Percentiles rank a stretch among this genome's conserved stretches.
Evolutionary conservation across 345 rosid species (phyloP).

Genomic region (Dipteronia dyeriana): DNA sequence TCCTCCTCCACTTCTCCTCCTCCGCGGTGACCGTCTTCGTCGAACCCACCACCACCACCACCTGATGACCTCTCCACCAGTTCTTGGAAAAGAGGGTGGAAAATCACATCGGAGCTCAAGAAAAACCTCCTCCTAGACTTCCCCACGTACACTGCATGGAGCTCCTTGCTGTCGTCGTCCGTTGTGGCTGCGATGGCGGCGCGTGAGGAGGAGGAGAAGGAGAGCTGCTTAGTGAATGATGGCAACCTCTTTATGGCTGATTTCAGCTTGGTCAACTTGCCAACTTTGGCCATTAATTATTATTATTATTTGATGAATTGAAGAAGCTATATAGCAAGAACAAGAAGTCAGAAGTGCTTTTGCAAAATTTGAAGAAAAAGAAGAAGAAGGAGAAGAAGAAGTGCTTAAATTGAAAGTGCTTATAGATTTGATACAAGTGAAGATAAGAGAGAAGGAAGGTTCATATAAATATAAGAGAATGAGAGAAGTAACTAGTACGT

Average conservation of each 20-base stretch:
- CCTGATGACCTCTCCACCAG: slow-evolving; percentile 55
- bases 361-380: not conserved
- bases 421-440: slow-evolving; percentile 1
- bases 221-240: slow-evolving; percentile 54
- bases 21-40: slow-evolving; percentile 20
- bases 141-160: slow-evolving; percentile 82
- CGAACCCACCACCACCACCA: slow-evolving; percentile 17
- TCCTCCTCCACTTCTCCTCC: slow-evolving; percentile 3
- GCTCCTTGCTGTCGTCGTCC: slow-evolving; percentile 9
- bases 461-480: slow-evolving; percentile 44
- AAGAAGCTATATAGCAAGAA: not conserved
- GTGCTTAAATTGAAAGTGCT: no score
- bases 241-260: slow-evolving; percentile 90
- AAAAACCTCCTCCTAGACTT: slow-evolving; percentile 76
- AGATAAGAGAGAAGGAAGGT: slow-evolving; percentile 35
- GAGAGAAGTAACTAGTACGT: slow-evolving; percentile 22
- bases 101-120: slow-evolving; percentile 50
- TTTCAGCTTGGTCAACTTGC: slow-evolving; percentile 80
- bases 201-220: slow-evolving; percentile 20
- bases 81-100: slow-evolving; percentile 82
- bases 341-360: not conserved
- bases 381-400: not conserved
- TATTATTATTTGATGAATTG: not conserved
- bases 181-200: slow-evolving; percentile 18
- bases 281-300: slow-evolving; percentile 61